Evolutionary conservation across 1,139 yeast genomes (phyloP).

Genomic region (Zygosaccharomyces pseudobailii): DNA sequence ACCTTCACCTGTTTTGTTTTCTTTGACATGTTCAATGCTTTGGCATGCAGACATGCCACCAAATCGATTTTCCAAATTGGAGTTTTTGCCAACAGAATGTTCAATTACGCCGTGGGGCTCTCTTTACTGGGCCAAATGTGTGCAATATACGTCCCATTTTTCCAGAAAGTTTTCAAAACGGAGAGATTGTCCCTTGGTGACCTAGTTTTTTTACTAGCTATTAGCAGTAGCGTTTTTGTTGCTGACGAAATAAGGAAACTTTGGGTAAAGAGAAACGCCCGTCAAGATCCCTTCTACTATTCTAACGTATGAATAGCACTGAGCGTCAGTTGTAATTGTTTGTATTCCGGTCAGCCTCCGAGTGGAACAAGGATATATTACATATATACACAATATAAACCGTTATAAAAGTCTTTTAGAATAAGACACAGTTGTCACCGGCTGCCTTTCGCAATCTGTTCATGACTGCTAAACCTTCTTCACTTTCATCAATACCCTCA

Average conservation of each 20-base stretch:
- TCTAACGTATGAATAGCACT: constrained; percentile 22
- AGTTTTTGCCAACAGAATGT: constrained; percentile 68
- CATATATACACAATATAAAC: constrained; percentile 2
- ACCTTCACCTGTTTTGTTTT: constrained; percentile 95
- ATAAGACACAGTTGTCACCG: constrained; percentile 38
- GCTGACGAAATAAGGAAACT: constrained; percentile 80
- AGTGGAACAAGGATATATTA: background rate
- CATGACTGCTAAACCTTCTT: constrained; percentile 93
- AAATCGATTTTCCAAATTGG: constrained; percentile 80
- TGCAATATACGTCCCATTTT: constrained; percentile 86
- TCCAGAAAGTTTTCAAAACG: constrained; percentile 86
- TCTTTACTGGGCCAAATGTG: constrained; percentile 83
- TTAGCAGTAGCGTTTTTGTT: constrained; percentile 76
- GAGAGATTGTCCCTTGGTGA: constrained; percentile 75
- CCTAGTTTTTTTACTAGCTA: constrained; percentile 50
- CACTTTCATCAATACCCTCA: constrained; percentile 59
- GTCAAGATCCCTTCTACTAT: constrained; percentile 11
- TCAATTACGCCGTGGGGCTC: constrained; percentile 82
- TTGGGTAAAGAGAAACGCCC: constrained; percentile 9
- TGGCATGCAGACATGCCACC: constrained; percentile 79
- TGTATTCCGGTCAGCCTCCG: background rate
- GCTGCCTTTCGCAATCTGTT: constrained; percentile 89
- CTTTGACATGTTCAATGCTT: constrained; percentile 92
- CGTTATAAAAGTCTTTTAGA: constrained; percentile 11
- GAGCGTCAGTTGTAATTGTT: no score